Base-by-base conservation (phyloP, 139 green algal species). In the Mesotaenium endlicherianum region DNA sequence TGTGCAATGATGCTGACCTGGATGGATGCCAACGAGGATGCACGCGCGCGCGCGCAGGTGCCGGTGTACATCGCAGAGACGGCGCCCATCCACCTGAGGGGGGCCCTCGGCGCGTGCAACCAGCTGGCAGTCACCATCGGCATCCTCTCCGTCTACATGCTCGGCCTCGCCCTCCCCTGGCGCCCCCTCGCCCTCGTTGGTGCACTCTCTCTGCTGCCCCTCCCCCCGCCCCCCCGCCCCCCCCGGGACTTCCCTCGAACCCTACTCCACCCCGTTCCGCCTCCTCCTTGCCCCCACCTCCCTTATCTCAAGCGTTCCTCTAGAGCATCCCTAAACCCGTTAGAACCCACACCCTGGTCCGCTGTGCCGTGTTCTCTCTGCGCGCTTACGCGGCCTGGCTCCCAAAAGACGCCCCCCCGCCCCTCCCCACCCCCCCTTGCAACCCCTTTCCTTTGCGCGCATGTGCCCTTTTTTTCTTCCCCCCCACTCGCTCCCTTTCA, bases 91-190 rank as follows among this genome's bases (percentile, higher is more conserved):
- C n/a, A 57, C 2, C 41, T 85, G 70, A 38, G 83, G 30, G 84
- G 84, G 57, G 36, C 53, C 36, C 40, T 89, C 14, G 84, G 68
- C 4, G 55, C 59, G 20, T 16, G 89, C 30, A 88, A 88, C 60
- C 84, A 89, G 84, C 84, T 89, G n/a, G 82, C 41, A 4, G 89
- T 89, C 81, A 86, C 82, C 6, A 67, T 89, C 39, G 84, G 84
- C 31, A 89, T 89, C 45, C 47, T 87, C 3, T 11, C 39, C 1
- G 84, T 88, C 34, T 89, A 84, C 50, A n/a, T 31, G 1, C 39
- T 89, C 45, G 82, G 82, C 58, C 36, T 89, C 1, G 36, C 26
- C 8, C 8, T 87, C 16, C 31, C 31, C 26, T 87, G 81, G 81
- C 41, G 81, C 0, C 3, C 75, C 2, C 81, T 87, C 31, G 81